Evolutionary conservation across 352 stramenopile genomes (phyloP).

Genomic region (Globisporangium nagaii): DNA sequence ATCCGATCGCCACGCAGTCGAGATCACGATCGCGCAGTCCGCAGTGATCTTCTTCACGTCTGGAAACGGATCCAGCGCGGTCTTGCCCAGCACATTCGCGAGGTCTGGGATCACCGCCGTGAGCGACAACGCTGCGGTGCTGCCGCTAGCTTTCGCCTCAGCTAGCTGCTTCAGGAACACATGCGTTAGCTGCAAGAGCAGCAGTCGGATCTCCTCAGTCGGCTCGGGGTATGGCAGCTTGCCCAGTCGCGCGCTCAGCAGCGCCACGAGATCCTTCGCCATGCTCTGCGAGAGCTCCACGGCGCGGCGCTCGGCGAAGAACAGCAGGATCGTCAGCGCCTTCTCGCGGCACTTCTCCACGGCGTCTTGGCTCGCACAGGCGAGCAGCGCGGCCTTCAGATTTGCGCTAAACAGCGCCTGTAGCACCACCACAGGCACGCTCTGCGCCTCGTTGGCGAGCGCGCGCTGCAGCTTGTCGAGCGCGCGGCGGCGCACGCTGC

Average conservation of each 20-base stretch:
- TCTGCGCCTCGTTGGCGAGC: slow-evolving; percentile 38
- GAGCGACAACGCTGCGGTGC: slow-evolving; percentile 18
- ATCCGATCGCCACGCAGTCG: slow-evolving; percentile 40
- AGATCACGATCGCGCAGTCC: slow-evolving; percentile 58
- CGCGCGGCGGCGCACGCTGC: slow-evolving; percentile 60
- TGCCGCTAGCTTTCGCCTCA: slow-evolving; percentile 2
- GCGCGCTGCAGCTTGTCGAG: slow-evolving; percentile 63
- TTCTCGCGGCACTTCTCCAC: slow-evolving; percentile 82
- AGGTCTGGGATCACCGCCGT: slow-evolving; percentile 57
- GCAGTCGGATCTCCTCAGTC: slow-evolving; percentile 76
- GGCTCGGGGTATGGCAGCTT: slow-evolving; percentile 74
- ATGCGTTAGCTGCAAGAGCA: slow-evolving; percentile 55
- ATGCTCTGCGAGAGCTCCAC: slow-evolving; percentile 32
- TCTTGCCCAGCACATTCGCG: slow-evolving; percentile 69
- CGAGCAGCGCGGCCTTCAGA: slow-evolving; percentile 43
- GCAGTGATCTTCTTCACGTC: slow-evolving; percentile 75
- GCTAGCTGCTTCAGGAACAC: slow-evolving; percentile 51
- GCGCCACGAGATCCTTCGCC: slow-evolving; percentile 40
- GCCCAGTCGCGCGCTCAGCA: slow-evolving; percentile 52
- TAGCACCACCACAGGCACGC: slow-evolving; percentile 28
- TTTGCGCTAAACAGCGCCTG: slow-evolving; percentile 33
- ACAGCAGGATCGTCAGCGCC: slow-evolving; percentile 49
- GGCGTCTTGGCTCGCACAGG: slow-evolving; percentile 36
- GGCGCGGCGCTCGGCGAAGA: slow-evolving; percentile 43
- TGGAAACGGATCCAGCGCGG: slow-evolving; percentile 65